A percentile compares a stretch with the other conserved stretches of the same genome.
These are phyloP conservation scores for Mycena latifolia DNA, from an alignment of 768 basidiomycete species.

Conservation along the genomic window DNA sequence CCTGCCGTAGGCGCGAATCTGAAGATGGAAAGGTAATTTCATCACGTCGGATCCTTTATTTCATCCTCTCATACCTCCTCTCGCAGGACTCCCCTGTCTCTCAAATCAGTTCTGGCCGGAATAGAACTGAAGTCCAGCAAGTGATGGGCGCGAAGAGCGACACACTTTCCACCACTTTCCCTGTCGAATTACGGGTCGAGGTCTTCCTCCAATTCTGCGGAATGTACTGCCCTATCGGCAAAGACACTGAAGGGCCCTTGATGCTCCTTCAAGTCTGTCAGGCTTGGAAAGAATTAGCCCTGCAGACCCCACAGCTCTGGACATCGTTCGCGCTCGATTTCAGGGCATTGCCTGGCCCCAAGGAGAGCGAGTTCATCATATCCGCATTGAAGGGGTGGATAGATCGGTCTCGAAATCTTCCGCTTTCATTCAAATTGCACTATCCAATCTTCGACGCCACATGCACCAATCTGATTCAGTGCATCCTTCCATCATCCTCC, in stretches of 20 bases:
- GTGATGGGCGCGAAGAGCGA: slow-evolving; percentile 3
- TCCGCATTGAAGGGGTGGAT: slow-evolving; percentile 51
- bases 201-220: slow-evolving; percentile 58
- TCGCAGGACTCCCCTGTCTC: slow-evolving; percentile 13
- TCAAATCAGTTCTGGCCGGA: slow-evolving; percentile 12
- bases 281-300: slow-evolving; percentile 55
- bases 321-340: slow-evolving; percentile 55
- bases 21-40: slow-evolving; percentile 15
- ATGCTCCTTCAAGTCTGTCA: slow-evolving; percentile 55
- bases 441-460: slow-evolving; percentile 26
- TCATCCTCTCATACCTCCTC: not conserved
- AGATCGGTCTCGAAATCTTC: slow-evolving; percentile 44
- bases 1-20: slow-evolving; percentile 14
- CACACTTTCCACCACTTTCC: slow-evolving; percentile 51
- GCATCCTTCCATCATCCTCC: slow-evolving; percentile 16
- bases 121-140: not conserved
- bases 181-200: slow-evolving; percentile 59
- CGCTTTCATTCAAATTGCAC: slow-evolving; percentile 27
- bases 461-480: slow-evolving; percentile 21
- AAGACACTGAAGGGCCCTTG: slow-evolving; percentile 49
- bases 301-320: slow-evolving; percentile 60
- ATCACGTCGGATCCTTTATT: not conserved
- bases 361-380: slow-evolving; percentile 35
- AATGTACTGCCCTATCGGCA: slow-evolving; percentile 46
- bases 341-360: slow-evolving; percentile 28